phyloP scores from a whole-genome alignment of 2,329 filamentous ascomycete genomes.

The Nemania sp. region DNA sequence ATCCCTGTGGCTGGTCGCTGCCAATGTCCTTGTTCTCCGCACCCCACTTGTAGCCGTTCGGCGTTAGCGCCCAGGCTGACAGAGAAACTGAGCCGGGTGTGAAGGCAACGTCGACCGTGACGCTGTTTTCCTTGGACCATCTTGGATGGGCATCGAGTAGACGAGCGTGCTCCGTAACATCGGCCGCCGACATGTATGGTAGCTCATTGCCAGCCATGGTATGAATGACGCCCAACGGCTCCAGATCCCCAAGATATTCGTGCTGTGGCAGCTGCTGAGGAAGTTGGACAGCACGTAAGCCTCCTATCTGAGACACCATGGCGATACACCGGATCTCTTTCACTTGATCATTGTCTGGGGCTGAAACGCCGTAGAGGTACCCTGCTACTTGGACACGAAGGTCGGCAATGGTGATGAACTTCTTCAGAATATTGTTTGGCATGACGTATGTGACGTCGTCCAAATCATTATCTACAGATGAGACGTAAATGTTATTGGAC shows the following conservation, averaged over 20 bases:
- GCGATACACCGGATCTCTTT: slow-evolving; percentile 97
- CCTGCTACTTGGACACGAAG: slow-evolving; percentile 94
- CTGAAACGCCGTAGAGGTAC: slow-evolving; percentile 90
- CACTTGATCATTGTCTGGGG: slow-evolving; percentile 91
- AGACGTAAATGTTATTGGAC: slow-evolving; percentile 98
- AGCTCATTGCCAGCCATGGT: slow-evolving; percentile 93
- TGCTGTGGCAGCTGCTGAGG: slow-evolving; percentile 90
- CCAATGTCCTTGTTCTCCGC: slow-evolving; percentile 91
- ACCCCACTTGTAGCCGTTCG: slow-evolving; percentile 94
- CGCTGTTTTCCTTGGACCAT: slow-evolving; percentile 86
- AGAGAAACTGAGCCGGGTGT: slow-evolving; percentile 95
- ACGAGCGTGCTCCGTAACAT: slow-evolving; percentile 91
- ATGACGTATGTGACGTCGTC: slow-evolving; percentile 96
- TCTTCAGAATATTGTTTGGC: slow-evolving; percentile 98
- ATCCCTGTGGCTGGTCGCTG: slow-evolving; percentile 92
- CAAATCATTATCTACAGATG: slow-evolving; percentile 87
- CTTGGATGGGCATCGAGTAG: slow-evolving; percentile 79
- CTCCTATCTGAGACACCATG: slow-evolving; percentile 96
- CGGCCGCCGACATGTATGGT: slow-evolving; percentile 92
- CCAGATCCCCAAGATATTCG: slow-evolving; percentile 82
- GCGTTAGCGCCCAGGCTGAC: slow-evolving; percentile 89
- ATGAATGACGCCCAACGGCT: slow-evolving; percentile 93
- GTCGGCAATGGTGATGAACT: slow-evolving; percentile 97
- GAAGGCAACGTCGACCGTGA: slow-evolving; percentile 94
- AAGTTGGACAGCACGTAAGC: slow-evolving; percentile 86